Conservation (phyloP, 2,329 filamentous ascomycete genomes). For the Claviceps africana region DNA sequence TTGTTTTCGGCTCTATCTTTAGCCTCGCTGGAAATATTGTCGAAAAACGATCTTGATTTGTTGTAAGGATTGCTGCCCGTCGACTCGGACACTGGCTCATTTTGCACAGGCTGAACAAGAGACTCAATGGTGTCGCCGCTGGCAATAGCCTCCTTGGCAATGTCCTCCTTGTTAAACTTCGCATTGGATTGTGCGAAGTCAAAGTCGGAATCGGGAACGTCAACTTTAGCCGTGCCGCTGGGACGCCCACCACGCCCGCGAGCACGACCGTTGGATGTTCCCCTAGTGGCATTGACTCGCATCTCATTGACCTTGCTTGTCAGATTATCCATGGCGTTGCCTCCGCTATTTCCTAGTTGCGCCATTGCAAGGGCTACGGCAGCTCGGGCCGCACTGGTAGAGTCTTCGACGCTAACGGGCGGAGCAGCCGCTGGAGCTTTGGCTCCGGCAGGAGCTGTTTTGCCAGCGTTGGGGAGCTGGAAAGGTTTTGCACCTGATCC, state of each 20-base stretch:
- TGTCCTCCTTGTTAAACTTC: slow-evolving; percentile 33
- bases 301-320: slow-evolving; percentile 66
- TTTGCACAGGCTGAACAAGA: slow-evolving; percentile 23
- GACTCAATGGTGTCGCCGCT: slow-evolving; percentile 52
- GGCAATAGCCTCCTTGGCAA: slow-evolving; percentile 79
- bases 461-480: slow-evolving; percentile 17
- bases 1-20: slow-evolving; percentile 71
- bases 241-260: slow-evolving; percentile 34
- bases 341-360: slow-evolving; percentile 38
- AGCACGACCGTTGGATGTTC: slow-evolving; percentile 34
- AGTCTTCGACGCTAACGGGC: slow-evolving; percentile 40
- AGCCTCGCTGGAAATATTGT: slow-evolving; percentile 91
- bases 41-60: slow-evolving; percentile 84
- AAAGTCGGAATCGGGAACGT: slow-evolving; percentile 81
- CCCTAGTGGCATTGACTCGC: slow-evolving; percentile 46
- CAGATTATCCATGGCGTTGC: slow-evolving; percentile 51
- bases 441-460: slow-evolving; percentile 17
- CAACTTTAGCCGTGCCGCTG: slow-evolving; percentile 48
- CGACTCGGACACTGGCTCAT: slow-evolving; percentile 23
- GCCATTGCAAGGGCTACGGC: slow-evolving; percentile 73
- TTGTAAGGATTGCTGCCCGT: slow-evolving; percentile 53
- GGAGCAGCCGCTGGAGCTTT: slow-evolving; percentile 24
- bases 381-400: slow-evolving; percentile 60
- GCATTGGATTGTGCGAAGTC: slow-evolving; percentile 58
- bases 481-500: slow-evolving; percentile 28